Percentiles rank a stretch among this genome's conserved stretches.
Conservation (phyloP, 306 rosid species). For the Quercus gilva region DNA sequence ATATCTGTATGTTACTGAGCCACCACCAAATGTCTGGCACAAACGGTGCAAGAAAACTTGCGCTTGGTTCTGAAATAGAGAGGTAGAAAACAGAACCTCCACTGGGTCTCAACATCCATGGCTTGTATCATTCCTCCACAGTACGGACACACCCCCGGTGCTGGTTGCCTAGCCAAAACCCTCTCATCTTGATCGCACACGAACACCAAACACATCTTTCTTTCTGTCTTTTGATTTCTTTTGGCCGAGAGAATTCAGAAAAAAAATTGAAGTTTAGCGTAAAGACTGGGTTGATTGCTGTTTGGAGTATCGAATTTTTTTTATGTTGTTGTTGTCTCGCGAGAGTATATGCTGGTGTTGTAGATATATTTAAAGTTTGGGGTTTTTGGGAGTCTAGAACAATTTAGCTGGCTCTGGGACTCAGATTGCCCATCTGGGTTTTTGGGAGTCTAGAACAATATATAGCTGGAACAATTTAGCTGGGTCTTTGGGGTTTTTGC, state of each 20-base stretch:
- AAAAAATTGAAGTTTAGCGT: no score
- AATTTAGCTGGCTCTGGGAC: background rate
- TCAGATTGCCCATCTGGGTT: no score
- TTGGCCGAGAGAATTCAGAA: no score
- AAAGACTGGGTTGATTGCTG: background rate
- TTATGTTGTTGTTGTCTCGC: background rate
- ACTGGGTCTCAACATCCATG: conserved; percentile 51
- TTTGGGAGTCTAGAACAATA: background rate
- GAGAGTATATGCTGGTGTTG: background rate
- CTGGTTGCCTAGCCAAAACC: conserved; percentile 68
- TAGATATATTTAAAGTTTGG: background rate
- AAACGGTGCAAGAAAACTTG: conserved; percentile 56
- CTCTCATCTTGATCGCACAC: conserved; percentile 71
- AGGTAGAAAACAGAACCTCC: conserved; percentile 81
- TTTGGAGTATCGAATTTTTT: background rate
- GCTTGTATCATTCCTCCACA: conserved; percentile 86
- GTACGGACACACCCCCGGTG: conserved; percentile 71
- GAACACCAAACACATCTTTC: conserved; percentile 75
- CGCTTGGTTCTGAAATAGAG: conserved; percentile 59
- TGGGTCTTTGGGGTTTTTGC: no score
- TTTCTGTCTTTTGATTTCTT: no score
- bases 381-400: background rate
- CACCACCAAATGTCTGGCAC: conserved; percentile 43
- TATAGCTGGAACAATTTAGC: background rate
- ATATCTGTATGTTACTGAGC: conserved; percentile 14